Base-by-base conservation (phyloP, 2,329 filamentous ascomycete species). In the Sporothrix schenckii region DNA sequence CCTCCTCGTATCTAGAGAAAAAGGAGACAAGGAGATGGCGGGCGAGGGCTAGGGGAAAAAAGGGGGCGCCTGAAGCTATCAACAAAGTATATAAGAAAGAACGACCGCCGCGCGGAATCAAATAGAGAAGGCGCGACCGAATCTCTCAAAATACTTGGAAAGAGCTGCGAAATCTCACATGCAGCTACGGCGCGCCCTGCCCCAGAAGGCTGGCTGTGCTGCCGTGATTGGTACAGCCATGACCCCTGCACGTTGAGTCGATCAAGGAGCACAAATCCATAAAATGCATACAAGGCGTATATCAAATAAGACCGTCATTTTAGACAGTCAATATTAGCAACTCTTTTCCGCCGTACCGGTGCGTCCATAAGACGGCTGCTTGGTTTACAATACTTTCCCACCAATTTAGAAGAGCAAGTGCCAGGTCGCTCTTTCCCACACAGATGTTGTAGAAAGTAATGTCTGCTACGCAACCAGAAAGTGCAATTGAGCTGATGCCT, bases 171-270 rank as follows among this genome's bases (percentile, higher is more conserved):
- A 68, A 30, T 56, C 66, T 21, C n/a, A 56, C 52, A 30, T 65
- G 44, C 61, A 50, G 44, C 39, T n/a, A 24, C 14, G n/a, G 41
- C 44, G 60, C 60, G 24, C 60, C 52, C 56, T 41, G 34, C 52
- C 39, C 34, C 56, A 44, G 34, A 61, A 44, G 65, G 19, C 16
- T 66, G 63, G 27, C 49, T 6, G 47, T 11, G 19, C 21, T n/a
- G n/a, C n/a, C 58, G 41, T 61, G 34, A 61, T 61, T 61, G 56
- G 56, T 44, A 27, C 58, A 47, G 39, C 10, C 56, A 14, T n/a
- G 41, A 63, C n/a, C 63, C 63, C 47, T 66, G 63, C 47, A 50
- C 52, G 56, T 3, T 53, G 34, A 11, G 27, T n/a, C 24, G 19
- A 44, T 14, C 34, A 41, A 41, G 21, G 34, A 14, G n/a, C 34